These are phyloP conservation scores for Fusarium torulosum DNA, from an alignment of 2,329 filamentous ascomycete genomes.

Conservation along the genomic window DNA sequence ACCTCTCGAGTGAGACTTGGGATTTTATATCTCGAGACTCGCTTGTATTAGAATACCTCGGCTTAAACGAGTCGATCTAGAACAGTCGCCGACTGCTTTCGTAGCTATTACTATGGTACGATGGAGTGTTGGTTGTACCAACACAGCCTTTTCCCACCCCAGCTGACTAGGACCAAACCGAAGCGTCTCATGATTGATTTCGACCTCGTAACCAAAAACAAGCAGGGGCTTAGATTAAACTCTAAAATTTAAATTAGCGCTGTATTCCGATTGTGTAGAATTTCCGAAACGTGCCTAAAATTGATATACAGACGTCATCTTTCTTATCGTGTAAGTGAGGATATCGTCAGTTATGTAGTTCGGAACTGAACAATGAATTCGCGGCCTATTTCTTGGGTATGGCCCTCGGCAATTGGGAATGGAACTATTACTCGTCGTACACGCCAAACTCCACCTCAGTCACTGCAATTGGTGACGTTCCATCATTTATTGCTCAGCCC, in stretches of 20 bases:
- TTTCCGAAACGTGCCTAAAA: not conserved
- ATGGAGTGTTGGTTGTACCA: not conserved
- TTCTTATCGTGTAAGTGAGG: not conserved
- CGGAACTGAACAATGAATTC: not conserved
- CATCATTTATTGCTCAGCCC: constrained; percentile 6
- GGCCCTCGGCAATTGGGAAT: not conserved
- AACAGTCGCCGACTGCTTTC: not conserved
- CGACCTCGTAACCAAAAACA: not conserved
- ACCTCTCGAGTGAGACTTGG: not conserved
- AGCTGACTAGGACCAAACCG: constrained; percentile 5
- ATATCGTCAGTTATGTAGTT: not conserved
- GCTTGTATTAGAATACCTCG: not conserved
- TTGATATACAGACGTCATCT: not conserved
- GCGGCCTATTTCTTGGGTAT: not conserved
- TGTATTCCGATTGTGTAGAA: not conserved
- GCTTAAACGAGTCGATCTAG: not conserved
- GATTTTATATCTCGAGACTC: constrained; percentile 1
- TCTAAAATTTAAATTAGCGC: not conserved
- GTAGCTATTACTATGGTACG: not conserved
- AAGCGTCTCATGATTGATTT: not conserved
- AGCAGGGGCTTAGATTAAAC: not conserved
- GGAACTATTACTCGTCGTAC: not conserved
- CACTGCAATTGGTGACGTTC: not conserved
- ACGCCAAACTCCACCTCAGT: not conserved
- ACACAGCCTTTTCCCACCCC: not conserved